These are phyloP conservation scores for Agaricus blazei DNA, from an alignment of 768 basidiomycete genomes.

Conservation along the genomic window DNA sequence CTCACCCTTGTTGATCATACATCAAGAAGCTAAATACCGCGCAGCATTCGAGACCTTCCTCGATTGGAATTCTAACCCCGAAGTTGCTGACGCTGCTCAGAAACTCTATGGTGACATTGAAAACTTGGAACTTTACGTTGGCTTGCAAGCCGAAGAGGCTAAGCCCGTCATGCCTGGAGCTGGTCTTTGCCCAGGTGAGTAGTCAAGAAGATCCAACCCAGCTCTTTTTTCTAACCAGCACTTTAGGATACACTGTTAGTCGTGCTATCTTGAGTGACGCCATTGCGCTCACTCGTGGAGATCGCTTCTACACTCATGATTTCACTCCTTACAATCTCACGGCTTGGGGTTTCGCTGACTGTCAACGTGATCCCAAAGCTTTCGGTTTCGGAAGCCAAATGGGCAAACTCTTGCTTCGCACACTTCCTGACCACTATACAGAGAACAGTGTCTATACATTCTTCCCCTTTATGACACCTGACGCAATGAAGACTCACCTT, in stretches of 20 bases:
- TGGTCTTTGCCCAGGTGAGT: conserved; percentile 75
- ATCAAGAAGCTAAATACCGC: not conserved
- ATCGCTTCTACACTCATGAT: conserved; percentile 78
- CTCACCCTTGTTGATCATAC: not conserved
- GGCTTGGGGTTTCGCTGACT: conserved; percentile 81
- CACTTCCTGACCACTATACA: conserved; percentile 63
- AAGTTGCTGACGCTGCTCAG: conserved; percentile 68
- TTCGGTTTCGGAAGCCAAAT: conserved; percentile 76
- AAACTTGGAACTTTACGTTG: conserved; percentile 75
- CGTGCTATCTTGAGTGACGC: conserved; percentile 85
- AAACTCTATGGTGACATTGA: conserved; percentile 75
- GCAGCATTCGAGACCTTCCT: conserved; percentile 64
- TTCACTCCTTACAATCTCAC: conserved; percentile 79
- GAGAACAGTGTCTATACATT: conserved; percentile 74
- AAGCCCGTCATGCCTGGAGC: conserved; percentile 76
- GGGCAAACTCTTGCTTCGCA: conserved; percentile 69
- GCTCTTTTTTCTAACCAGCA: not conserved
- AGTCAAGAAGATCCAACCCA: not conserved
- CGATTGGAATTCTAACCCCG: conserved; percentile 77
- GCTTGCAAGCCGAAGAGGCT: conserved; percentile 72
- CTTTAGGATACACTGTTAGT: conserved; percentile 70
- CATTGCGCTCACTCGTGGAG: conserved; percentile 81
- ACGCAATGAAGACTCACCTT: conserved; percentile 57
- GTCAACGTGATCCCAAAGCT: conserved; percentile 65
- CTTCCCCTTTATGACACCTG: conserved; percentile 86